A percentile compares a stretch with the other conserved stretches of the same genome.
Conservation (phyloP, 2,329 filamentous ascomycete species). For the Diplodia scrobiculata region DNA sequence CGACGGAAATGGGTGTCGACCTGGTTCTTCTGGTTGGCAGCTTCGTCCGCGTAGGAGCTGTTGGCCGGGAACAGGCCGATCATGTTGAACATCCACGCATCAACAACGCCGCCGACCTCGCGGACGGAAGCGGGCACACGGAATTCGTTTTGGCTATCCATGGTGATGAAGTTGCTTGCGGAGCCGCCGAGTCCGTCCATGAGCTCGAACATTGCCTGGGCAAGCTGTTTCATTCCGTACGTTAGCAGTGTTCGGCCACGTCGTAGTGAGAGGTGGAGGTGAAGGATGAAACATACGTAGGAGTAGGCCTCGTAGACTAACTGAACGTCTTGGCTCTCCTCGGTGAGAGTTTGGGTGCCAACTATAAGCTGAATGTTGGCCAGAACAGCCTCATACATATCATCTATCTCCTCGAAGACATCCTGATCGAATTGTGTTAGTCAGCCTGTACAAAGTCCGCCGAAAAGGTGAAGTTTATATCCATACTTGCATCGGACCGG, state of each 20-base stretch:
- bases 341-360: conserved; percentile 1
- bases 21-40: conserved; percentile 27
- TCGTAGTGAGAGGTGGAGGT: background rate
- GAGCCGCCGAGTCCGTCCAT: conserved; percentile 4
- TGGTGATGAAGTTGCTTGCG: conserved; percentile 6
- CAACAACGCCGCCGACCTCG: conserved; percentile 19
- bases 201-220: conserved; percentile 23
- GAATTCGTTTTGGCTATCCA: conserved; percentile 21
- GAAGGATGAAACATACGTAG: background rate
- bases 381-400: conserved; percentile 14
- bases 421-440: background rate
- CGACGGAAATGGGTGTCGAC: conserved; percentile 25
- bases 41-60: conserved; percentile 11
- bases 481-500: conserved; percentile 5
- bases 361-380: conserved; percentile 11
- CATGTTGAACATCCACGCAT: conserved; percentile 28
- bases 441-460: no score
- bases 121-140: conserved; percentile 20
- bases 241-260: no score
- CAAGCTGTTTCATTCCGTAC: conserved; percentile 1
- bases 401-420: conserved; percentile 27
- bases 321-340: conserved; percentile 10
- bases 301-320: conserved; percentile 26
- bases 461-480: no score
- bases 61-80: conserved; percentile 26